Conservation (phyloP, 2,329 filamentous ascomycete genomes). For the Colletotrichum truncatum region DNA sequence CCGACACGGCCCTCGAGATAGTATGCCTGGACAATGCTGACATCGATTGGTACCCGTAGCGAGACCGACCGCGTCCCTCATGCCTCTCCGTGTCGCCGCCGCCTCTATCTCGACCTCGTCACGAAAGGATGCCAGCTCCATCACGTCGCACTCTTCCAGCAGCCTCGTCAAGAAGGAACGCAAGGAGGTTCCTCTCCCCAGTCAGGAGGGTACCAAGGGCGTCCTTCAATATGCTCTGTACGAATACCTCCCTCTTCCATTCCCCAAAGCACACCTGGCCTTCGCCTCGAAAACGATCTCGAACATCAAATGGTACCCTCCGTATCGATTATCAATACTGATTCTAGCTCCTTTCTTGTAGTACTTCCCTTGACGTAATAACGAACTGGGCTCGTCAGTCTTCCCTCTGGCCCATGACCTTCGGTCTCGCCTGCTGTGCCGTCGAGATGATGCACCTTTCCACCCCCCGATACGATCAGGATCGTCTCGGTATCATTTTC, state of each 20-base stretch:
- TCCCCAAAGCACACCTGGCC: neutral
- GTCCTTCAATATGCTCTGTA: slow-evolving; percentile 88
- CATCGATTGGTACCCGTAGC: slow-evolving; percentile 50
- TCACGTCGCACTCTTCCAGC: slow-evolving; percentile 60
- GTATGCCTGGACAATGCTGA: slow-evolving; percentile 32
- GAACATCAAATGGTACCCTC: neutral
- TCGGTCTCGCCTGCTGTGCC: slow-evolving; percentile 88
- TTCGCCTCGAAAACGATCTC: too few relatives aligned
- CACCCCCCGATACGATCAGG: slow-evolving; percentile 88
- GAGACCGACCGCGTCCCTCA: slow-evolving; percentile 70
- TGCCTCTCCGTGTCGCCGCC: slow-evolving; percentile 70
- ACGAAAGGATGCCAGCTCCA: slow-evolving; percentile 68
- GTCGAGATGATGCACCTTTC: slow-evolving; percentile 95
- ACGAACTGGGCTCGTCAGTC: slow-evolving; percentile 87
- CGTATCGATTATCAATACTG: neutral
- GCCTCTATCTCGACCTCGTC: slow-evolving; percentile 73
- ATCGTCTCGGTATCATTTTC: slow-evolving; percentile 90
- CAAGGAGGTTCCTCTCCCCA: slow-evolving; percentile 79
- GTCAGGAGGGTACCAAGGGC: slow-evolving; percentile 82
- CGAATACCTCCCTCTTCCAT: slow-evolving; percentile 44
- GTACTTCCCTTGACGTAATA: slow-evolving; percentile 80
- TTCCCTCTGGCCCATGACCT: slow-evolving; percentile 89
- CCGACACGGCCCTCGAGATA: neutral
- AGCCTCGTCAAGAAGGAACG: slow-evolving; percentile 63
- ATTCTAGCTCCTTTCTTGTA: slow-evolving; percentile 41